Evolutionary conservation across 2,329 filamentous ascomycete genomes (phyloP).

Genomic region (Ceratocystis albifundus): DNA sequence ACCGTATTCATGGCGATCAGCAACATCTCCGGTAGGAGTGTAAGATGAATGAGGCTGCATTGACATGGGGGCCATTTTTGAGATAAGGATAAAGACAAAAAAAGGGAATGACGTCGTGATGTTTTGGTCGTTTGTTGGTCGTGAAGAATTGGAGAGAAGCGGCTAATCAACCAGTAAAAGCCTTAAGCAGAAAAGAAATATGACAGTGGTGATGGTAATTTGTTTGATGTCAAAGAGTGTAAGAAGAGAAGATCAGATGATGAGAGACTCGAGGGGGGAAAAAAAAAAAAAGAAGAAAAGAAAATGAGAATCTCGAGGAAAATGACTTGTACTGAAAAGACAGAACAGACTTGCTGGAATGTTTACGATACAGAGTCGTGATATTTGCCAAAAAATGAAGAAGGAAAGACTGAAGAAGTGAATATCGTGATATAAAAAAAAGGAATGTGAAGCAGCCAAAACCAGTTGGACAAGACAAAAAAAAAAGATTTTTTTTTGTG

Average conservation of each 20-base stretch:
- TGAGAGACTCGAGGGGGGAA: constrained; percentile 2
- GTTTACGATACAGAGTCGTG: not conserved
- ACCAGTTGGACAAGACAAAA: constrained; percentile 26
- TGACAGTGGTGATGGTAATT: not conserved
- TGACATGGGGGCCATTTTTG: constrained; percentile 38
- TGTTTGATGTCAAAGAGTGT: constrained; percentile 6
- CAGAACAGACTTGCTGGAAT: constrained; percentile 2
- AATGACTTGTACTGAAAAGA: constrained; percentile 6
- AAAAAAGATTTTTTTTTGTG: not conserved
- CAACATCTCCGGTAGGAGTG: constrained; percentile 41
- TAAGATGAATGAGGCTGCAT: constrained; percentile 34
- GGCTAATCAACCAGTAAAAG: constrained; percentile 9
- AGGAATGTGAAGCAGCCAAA: constrained; percentile 23
- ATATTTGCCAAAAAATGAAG: not conserved
- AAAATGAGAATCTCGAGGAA: not conserved
- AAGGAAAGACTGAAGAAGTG: constrained; percentile 5
- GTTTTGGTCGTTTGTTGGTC: constrained; percentile 22
- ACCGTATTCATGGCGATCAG: constrained; percentile 48
- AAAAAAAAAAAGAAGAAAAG: not conserved
- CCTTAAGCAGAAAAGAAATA: not conserved
- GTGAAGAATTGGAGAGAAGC: constrained; percentile 15
- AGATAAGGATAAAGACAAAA: not conserved
- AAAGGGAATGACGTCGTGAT: constrained; percentile 14
- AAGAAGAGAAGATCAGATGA: constrained; percentile 9
- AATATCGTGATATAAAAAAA: constrained; percentile 16